Conservation (phyloP, 306 rosid species). For the Cicer arietinum region DNA sequence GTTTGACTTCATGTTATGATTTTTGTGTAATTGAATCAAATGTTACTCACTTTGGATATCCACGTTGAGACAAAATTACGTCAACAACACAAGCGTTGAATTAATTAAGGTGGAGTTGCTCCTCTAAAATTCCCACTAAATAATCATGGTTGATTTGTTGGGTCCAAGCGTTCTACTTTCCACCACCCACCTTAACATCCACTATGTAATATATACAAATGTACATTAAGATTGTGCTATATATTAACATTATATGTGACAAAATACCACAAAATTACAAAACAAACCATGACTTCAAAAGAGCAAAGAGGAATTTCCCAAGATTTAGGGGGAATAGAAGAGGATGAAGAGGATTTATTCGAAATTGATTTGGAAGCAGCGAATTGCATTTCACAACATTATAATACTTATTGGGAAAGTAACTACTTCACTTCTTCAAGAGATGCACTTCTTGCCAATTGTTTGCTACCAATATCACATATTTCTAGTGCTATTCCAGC, state of each 20-base stretch:
- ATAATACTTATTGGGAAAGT: conserved; percentile 46
- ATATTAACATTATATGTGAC: background rate
- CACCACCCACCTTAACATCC: conserved; percentile 54
- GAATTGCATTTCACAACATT: conserved; percentile 48
- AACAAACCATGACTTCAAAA: conserved; percentile 48
- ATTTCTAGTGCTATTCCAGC: conserved; percentile 69
- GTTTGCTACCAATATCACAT: conserved; percentile 66
- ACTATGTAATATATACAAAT: conserved; percentile 21
- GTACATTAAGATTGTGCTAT: background rate
- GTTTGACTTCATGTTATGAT: conserved; percentile 50
- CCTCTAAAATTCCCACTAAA: conserved; percentile 26
- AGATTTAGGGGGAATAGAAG: conserved; percentile 41
- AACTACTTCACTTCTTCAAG: conserved; percentile 41
- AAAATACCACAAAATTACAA: background rate
- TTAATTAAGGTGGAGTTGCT: conserved; percentile 50
- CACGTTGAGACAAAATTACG: conserved; percentile 30
- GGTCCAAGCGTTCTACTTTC: conserved; percentile 66
- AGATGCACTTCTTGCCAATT: conserved; percentile 72
- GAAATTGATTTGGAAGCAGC: conserved; percentile 68
- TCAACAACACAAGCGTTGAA: conserved; percentile 50
- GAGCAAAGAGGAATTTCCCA: conserved; percentile 25
- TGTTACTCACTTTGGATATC: conserved; percentile 21
- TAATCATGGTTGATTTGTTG: conserved; percentile 58
- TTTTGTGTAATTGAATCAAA: conserved; percentile 52
- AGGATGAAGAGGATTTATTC: conserved; percentile 74